A percentile compares a stretch with the other conserved stretches of the same genome.
Evolutionary conservation across 805 yeast species (phyloP).

Genomic region (Cyberlindnera misumaiensis): DNA sequence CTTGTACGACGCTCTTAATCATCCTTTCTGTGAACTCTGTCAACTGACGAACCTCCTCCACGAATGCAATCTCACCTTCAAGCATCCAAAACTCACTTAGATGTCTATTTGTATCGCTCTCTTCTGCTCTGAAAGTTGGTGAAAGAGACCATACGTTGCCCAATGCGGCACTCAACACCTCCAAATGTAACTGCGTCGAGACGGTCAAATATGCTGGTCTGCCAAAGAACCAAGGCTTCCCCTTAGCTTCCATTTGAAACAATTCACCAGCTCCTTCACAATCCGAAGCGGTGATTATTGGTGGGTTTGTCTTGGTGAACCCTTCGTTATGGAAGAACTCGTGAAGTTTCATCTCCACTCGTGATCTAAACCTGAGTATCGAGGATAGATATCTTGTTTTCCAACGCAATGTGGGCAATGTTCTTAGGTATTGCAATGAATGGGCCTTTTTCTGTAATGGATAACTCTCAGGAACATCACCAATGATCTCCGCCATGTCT

Average conservation of each 20-base stretch:
- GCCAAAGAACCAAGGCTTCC: slow-evolving; percentile 46
- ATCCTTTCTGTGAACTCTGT: slow-evolving; percentile 62
- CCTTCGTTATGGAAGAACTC: slow-evolving; percentile 46
- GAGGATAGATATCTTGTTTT: slow-evolving; percentile 61
- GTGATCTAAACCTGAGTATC: slow-evolving; percentile 66
- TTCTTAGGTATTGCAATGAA: slow-evolving; percentile 57
- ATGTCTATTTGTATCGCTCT: slow-evolving; percentile 86
- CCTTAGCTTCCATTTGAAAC: slow-evolving; percentile 46
- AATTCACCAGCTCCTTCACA: slow-evolving; percentile 98
- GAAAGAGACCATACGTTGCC: slow-evolving; percentile 81
- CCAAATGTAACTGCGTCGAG: slow-evolving; percentile 87
- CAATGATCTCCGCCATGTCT: slow-evolving; percentile 41
- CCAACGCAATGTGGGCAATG: slow-evolving; percentile 73
- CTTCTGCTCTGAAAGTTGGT: slow-evolving; percentile 94
- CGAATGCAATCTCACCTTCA: slow-evolving; percentile 81
- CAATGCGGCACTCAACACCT: slow-evolving; percentile 66
- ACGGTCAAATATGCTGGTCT: slow-evolving; percentile 73
- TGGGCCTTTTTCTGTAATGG: slow-evolving; percentile 83
- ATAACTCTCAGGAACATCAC: slow-evolving; percentile 54
- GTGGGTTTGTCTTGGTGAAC: slow-evolving; percentile 76
- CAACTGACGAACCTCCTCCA: slow-evolving; percentile 49
- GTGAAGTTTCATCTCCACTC: slow-evolving; percentile 45
- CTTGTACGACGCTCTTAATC: slow-evolving; percentile 47
- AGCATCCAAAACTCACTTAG: slow-evolving; percentile 96
- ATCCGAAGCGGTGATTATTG: slow-evolving; percentile 80